Percentiles rank a stretch among this genome's conserved stretches.
Evolutionary conservation across 805 yeast genomes (phyloP).

Genomic region (Crinitomyces ghanaensis): DNA sequence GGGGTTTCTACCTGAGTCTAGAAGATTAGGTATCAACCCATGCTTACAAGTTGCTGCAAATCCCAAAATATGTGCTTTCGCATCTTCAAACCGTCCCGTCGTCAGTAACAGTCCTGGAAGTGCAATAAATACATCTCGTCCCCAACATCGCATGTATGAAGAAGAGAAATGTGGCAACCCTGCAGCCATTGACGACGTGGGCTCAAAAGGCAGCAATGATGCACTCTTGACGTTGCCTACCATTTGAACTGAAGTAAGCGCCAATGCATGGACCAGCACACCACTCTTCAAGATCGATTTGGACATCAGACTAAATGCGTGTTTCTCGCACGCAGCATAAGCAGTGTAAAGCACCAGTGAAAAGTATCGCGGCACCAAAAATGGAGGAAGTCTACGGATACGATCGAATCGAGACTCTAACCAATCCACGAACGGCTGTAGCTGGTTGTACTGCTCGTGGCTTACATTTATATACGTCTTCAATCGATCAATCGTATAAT

Average conservation of each 20-base stretch:
- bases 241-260: conserved; percentile 81
- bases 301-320: conserved; percentile 49
- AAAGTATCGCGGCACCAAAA: conserved; percentile 77
- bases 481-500: conserved; percentile 54
- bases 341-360: conserved; percentile 71
- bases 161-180: conserved; percentile 90
- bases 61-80: conserved; percentile 67
- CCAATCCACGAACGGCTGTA: conserved; percentile 58
- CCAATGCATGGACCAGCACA: conserved; percentile 65
- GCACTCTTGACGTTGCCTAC: conserved; percentile 62
- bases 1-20: conserved; percentile 90
- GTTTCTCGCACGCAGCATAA: conserved; percentile 67
- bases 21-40: conserved; percentile 85
- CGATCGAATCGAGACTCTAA: conserved; percentile 49
- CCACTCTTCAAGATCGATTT: conserved; percentile 47
- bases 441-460: conserved; percentile 35
- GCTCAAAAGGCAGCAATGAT: conserved; percentile 52
- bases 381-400: conserved; percentile 60
- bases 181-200: conserved; percentile 76
- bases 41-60: conserved; percentile 89
- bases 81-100: conserved; percentile 69
- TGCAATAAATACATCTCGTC: conserved; percentile 88
- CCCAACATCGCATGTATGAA: conserved; percentile 97
- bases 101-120: conserved; percentile 70
- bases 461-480: conserved; percentile 41